Base-by-base conservation (phyloP, 2,329 filamentous ascomycete species). In the Exophiala lecanii-corni region DNA sequence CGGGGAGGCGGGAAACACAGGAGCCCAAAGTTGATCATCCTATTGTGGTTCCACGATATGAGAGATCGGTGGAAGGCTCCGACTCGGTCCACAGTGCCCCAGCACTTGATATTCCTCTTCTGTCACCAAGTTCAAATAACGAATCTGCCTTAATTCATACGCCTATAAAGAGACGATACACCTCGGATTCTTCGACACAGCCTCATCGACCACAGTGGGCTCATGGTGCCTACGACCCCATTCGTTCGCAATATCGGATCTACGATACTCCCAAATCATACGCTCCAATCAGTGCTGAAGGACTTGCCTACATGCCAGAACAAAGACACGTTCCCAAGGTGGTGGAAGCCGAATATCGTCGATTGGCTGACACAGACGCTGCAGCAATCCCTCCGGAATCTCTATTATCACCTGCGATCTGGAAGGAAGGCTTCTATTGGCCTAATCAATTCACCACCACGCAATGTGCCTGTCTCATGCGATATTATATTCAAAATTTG, bases 401-500 rank as follows among this genome's bases (percentile, higher is more conserved):
- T 19, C 39, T 53, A n/a, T 46, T 56, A 6, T 51, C 50, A 6
- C 49, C 52, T 3, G 36, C 45, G 7, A 49, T 45, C 26, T 56
- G 54, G 54, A 55, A 55, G 40, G 43, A 47, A 37, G 40, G 53
- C 16, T 56, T 56, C 44, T 47, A 45, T 17, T 56, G 54, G 54
- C 54, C 54, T 9, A 56, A 56, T 35, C 41, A 50, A 25, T 50
- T 40, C 30, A 56, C 54, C 9, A 56, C 54, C 4, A 51, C 48
- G 25, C 53, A 55, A 42, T 56, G 54, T 45, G 47, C 49, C 19
- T 56, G 52, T 38, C 28, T 56, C 39, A 55, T 56, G 45, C 51
- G 47, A 38, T 56, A 56, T 28, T 56, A 55, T 21, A 55, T 57
- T 9, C 53, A 58, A 7, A 41, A 55, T 19, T 50, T 56, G 9